A percentile compares a stretch with the other conserved stretches of the same genome.
phyloP scores from a whole-genome alignment of 2,329 filamentous ascomycete species.

The Rhexocercosporidium sp. region DNA sequence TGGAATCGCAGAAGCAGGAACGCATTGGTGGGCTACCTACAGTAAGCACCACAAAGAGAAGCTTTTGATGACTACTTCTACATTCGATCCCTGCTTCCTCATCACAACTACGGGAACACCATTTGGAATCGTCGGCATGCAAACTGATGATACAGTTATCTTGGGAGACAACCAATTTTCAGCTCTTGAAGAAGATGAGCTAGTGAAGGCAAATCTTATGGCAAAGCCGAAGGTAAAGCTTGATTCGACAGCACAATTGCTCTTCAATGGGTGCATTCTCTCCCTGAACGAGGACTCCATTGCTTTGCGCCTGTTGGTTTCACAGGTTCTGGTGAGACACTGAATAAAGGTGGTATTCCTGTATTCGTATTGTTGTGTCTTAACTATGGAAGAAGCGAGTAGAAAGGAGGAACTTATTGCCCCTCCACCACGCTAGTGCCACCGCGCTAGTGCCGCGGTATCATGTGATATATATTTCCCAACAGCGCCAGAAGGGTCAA shows the following conservation, averaged over 20 bases:
- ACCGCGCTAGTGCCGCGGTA: no score
- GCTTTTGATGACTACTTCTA: slow-evolving; percentile 6
- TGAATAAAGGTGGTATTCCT: no score
- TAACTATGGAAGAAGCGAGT: no score
- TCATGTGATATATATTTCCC: no score
- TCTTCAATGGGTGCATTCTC: slow-evolving; percentile 16
- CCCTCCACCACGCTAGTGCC: no score
- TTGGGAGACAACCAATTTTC: slow-evolving; percentile 12
- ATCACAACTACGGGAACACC: neutral
- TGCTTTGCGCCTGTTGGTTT: no score
- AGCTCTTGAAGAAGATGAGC: neutral
- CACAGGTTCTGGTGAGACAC: no score
- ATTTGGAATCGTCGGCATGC: slow-evolving; percentile 15
- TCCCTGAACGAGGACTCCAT: neutral
- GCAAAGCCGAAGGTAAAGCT: slow-evolving; percentile 10
- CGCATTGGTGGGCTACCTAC: slow-evolving; percentile 14
- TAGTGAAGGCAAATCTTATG: slow-evolving; percentile 7
- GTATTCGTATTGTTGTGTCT: no score
- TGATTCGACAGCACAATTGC: neutral
- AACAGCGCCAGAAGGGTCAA: slow-evolving; percentile 10
- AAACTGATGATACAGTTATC: slow-evolving; percentile 17
- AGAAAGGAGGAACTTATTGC: no score
- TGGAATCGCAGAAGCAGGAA: slow-evolving; percentile 14
- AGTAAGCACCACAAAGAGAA: slow-evolving; percentile 7
- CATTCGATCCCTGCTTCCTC: slow-evolving; percentile 11